Base-by-base conservation (phyloP, 148 eudicot species). In the Chenopodium quinoa region DNA sequence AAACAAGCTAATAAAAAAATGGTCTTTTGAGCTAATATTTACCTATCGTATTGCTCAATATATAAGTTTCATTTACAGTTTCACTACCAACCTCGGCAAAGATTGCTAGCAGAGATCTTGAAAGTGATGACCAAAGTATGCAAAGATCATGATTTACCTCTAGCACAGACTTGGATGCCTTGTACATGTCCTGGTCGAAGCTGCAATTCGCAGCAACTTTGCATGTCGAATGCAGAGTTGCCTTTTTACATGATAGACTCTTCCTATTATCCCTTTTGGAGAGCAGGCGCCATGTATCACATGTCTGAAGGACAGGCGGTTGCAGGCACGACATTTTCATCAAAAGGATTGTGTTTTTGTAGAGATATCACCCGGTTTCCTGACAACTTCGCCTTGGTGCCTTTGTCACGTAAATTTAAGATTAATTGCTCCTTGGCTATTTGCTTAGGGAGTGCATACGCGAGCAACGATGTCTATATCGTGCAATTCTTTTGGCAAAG, bases 361-460 rank as follows among this genome's bases (percentile, higher is more conserved):
- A 67, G 71, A 67, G 71, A 67, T 9, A 67, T 67, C 32, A 67
- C 71, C 34, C 71, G 34, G 20, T 67, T 67, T 67, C 71, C 71
- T 0, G 71, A 67, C 34, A 34, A 67, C 37, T 67, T 67, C 9
- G 22, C 71, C 29, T 67, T 67, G 37, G 71, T 67, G 40, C 19
- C 14, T 67, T 29, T 67, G 71, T 67, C 71, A 27, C 71, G 71
- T 5, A 1, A 29, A 67, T 67, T 67, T 13, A 5, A 67, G 19
- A 34, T 67, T 67, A 27, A 34, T 9, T 67, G 19, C 19, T 67
- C 71, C 0, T 27, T 67, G 40, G 71, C 71, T 27, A 14, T 67
- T 27, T 67, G 71, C 19, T 67, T 67, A 67, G 17, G 37, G 71
- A 67, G 71, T 67, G 17, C 7, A 27, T 29, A 67, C 20, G 31